Base-by-base conservation (phyloP, 805 yeast genomes). In the Metschnikowia baotianmanensis region DNA sequence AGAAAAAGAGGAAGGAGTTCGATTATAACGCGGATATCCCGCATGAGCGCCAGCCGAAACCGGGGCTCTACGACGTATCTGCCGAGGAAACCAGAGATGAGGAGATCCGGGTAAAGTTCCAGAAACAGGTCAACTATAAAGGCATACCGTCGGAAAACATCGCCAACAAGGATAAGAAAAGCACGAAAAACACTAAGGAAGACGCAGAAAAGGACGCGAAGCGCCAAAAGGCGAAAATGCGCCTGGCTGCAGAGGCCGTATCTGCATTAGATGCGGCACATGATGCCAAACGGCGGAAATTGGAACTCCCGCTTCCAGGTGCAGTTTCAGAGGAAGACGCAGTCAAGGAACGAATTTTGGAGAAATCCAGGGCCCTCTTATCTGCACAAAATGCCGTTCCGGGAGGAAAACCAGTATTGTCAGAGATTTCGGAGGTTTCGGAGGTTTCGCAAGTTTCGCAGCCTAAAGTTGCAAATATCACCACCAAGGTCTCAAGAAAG, bases 21-120 rank as follows among this genome's bases (percentile, higher is more conserved):
- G 96, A 90, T 58, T 88, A 86, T 59, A 86, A 83, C 57, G 83
- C 80, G 1, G 96, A 86, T 52, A 78, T 90, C 8, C 87, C 91
- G 0, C 83, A 85, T 53, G 93, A 89, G 53, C 81, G 78, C 45
- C 62, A 61, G 12, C 91, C 95, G 0, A 74, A 71, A 4, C 67
- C 64, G 0, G 96, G 96, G 0, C 61, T 77, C 16, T 86, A 82
- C 57, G 90, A 85, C 53, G 78, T 81, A 0, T 53, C 69, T 0
- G 77, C 74, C n/a, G 97, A 90, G 57, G 61, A 62, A 11, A 52
- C 51, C 11, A 46, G 48, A 3, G 78, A 81, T 43, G 55, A 54
- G 2, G 43, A 43, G 6, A 72, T 67, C 1, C 59, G 68, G 31
- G 45, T 44, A 1, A 59, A 56, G 15, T 85, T 78, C 59, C 75